Conservation (phyloP, 495 filamentous ascomycete genomes). For the Mytilinidion resinicola region DNA sequence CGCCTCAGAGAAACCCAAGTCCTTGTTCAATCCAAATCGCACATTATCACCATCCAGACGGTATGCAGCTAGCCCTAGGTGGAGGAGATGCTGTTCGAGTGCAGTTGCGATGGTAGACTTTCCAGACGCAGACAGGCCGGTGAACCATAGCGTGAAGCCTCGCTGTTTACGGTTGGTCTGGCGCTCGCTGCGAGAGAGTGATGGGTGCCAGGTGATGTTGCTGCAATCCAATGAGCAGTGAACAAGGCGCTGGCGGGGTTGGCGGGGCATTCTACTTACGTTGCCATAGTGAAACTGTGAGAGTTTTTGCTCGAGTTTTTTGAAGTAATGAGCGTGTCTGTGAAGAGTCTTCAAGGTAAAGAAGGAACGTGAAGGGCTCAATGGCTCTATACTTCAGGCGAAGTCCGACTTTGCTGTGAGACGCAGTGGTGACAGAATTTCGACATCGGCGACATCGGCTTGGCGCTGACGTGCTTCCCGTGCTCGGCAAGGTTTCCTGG, state of each 20-base stretch:
- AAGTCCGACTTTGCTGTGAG: neutral
- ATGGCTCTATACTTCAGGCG: neutral
- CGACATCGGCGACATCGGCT: neutral
- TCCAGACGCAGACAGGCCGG: slow-evolving; percentile 87
- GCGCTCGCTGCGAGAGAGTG: slow-evolving; percentile 80
- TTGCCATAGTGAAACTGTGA: slow-evolving; percentile 19
- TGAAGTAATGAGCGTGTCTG: neutral
- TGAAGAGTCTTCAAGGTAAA: neutral
- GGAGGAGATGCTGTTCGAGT: slow-evolving; percentile 90
- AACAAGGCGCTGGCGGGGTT: neutral
- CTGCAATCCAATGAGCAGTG: slow-evolving; percentile 40
- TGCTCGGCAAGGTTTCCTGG: too few relatives aligned
- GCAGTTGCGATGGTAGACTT: slow-evolving; percentile 96
- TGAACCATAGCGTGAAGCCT: slow-evolving; percentile 96
- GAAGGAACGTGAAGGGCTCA: neutral
- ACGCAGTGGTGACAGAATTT: neutral
- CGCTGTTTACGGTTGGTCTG: slow-evolving; percentile 69
- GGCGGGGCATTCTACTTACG: slow-evolving; percentile 10
- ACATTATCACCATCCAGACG: slow-evolving; percentile 97
- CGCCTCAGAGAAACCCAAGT: slow-evolving; percentile 86
- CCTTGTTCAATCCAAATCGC: slow-evolving; percentile 95
- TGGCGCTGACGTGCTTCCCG: slow-evolving; percentile 6
- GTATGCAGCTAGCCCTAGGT: slow-evolving; percentile 75
- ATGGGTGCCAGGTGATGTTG: slow-evolving; percentile 98
- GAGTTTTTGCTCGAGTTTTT: neutral